These are phyloP conservation scores for Bidens hawaiensis DNA, from an alignment of 140 eudicot genomes.

Conservation along the genomic window DNA sequence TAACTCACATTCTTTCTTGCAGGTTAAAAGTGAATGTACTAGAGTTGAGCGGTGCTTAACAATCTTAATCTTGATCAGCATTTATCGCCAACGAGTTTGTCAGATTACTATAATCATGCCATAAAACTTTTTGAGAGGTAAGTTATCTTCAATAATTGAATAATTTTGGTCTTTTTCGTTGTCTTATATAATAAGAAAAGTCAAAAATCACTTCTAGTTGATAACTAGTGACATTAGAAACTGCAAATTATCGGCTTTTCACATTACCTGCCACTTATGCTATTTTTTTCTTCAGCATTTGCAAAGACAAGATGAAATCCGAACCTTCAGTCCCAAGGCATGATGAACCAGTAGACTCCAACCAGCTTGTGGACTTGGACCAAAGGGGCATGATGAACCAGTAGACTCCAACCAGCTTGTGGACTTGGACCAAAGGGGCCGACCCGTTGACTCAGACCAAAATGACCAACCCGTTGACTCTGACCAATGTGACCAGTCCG, in stretches of 20 bases:
- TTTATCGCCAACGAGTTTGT: slow-evolving; percentile 16
- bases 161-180: too few species aligned
- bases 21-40: background rate
- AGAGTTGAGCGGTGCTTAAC: background rate
- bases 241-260: background rate
- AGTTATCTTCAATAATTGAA: too few species aligned
- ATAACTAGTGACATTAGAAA: background rate
- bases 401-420: background rate
- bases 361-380: background rate
- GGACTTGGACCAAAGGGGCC: background rate
- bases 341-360: slow-evolving; percentile 21
- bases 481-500: background rate
- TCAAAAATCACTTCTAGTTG: background rate
- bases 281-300: slow-evolving; percentile 36
- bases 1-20: background rate
- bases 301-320: slow-evolving; percentile 28
- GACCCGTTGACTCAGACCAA: background rate
- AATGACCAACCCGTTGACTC: background rate
- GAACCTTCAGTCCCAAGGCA: slow-evolving; percentile 14
- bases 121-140: slow-evolving; percentile 47
- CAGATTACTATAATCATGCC: slow-evolving; percentile 36
- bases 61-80: background rate
- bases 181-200: background rate
- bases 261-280: background rate
- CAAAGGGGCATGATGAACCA: background rate